Base-by-base conservation (phyloP, 1,139 yeast species). In the Suhomyces bribrorum region DNA sequence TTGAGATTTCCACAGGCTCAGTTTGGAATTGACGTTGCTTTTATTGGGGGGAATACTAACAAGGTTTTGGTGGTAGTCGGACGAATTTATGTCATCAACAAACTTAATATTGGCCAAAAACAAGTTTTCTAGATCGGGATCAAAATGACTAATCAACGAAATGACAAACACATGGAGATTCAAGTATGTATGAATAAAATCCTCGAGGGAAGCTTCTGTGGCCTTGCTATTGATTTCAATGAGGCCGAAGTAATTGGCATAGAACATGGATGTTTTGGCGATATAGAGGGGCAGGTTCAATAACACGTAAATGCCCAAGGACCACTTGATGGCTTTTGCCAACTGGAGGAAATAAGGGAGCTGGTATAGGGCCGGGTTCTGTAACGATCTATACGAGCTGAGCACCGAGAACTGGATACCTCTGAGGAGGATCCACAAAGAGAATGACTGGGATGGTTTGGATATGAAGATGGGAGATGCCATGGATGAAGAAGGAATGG, bases 391-490 rank as follows among this genome's bases (percentile, higher is more conserved):
- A 45, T 69, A 74, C 2, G 68, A 65, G 3, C 83, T 81, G 6
- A 76, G 56, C 5, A 74, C 37, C 0, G 79, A 76, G 36, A 79
- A 59, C 54, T 79, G 83, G 20, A 74, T 47, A 0, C 85, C 84
- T n/a, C 83, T 61, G 11, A 74, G 44, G 14, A 79, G 64, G 0
- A 81, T 69, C 43, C 68, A 45, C 1, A 66, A 31, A 1, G 81
- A 68, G 48, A 78, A 76, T 63, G 73, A 51, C 5, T 49, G 50
- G 14, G 77, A 73, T 1, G 81, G 79, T 35, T 70, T 60, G 13
- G 78, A 66, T 14, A 73, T 59, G 51, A 73, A 73, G 17, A 70
- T 62, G 7, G 81, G 80, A 3, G 79, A 74, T 2, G 76, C 69
- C 79, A 73, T 73, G 17, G 22, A 20, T 20, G 23, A 8, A 18